Base-by-base conservation (phyloP, 106 monocot genomes). In the Platanthera guangdongensis region DNA sequence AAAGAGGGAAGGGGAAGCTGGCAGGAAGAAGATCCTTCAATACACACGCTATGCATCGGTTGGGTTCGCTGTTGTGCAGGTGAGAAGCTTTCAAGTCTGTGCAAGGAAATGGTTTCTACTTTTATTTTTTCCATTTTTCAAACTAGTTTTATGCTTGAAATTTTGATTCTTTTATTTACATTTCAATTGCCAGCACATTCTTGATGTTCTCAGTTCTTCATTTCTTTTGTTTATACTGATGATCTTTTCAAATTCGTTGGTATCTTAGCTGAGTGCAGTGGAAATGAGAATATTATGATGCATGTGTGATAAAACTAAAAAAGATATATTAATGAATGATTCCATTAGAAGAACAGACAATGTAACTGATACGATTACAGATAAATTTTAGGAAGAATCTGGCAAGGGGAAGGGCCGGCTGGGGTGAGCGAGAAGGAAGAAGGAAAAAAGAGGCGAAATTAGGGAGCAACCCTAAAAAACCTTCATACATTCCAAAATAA, bases 1-100 rank as follows among this genome's bases (percentile, higher is more conserved):
- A 73, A 94, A 92, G 68, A 94, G 76, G 79, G 99, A 99, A 57
- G 99, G 99, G 16, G 99, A 99, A 82, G 92, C 99, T 49, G 99
- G 99, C 18, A 94, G 99, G 78, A 99, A 99, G 81, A 99, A 99
- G 78, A 53, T 99, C 85, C 91, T 94, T 78, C 90, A 99, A 67
- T 99, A 99, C 68, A 99, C 99, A 75, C 89, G 94, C 21, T 94
- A 92, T 82, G 94, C 92, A 57, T 99, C 99, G 25, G 99, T 99
- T 68, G 99, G 90, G 47, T 94, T 99, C 87, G 99, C 99, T 30
- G 59, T 99, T 12, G 91, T 99, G 48, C 99, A 99, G 92, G 99
- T 99, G 46, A 85, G 76, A 76, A 30, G 25, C 28, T 46, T 51
- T 75, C 14, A 16, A 30, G 18, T 16, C 15, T 32, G 15, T 15